Conservation (phyloP, 2,329 filamentous ascomycete species). For the Dactylellina parvicollis region DNA sequence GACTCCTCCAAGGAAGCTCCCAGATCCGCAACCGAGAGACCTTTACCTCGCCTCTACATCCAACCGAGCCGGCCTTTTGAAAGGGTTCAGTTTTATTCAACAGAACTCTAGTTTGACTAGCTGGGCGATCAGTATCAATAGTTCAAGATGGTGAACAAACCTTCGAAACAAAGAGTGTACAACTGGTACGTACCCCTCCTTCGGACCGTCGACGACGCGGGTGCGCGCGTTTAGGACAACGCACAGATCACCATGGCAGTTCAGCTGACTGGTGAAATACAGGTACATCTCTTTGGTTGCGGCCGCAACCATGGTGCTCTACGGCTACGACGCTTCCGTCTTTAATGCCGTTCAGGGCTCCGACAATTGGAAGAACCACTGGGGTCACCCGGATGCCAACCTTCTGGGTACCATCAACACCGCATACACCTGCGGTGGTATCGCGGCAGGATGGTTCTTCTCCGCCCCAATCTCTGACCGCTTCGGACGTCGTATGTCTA, state of each 20-base stretch:
- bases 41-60: conserved; percentile 13
- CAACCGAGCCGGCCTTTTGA: conserved; percentile 18
- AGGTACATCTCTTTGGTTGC: conserved; percentile 76
- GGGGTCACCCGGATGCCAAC: conserved; percentile 58
- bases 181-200: conserved; percentile 62
- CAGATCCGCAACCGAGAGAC: conserved; percentile 33
- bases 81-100: conserved; percentile 20
- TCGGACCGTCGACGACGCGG: too few relatives aligned
- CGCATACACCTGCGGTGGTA: conserved; percentile 76
- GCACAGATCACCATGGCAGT: too few relatives aligned
- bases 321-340: conserved; percentile 78
- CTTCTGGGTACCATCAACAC: conserved; percentile 72
- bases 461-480: conserved; percentile 69
- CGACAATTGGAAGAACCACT: conserved; percentile 70
- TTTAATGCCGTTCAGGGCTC: conserved; percentile 78
- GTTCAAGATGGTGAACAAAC: conserved; percentile 60
- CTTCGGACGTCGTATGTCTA: conserved; percentile 59
- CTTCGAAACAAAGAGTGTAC: conserved; percentile 62
- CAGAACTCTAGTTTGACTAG: conserved; percentile 14
- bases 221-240: too few relatives aligned
- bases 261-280: conserved; percentile 7
- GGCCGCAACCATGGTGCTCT: conserved; percentile 78
- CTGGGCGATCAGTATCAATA: conserved; percentile 13
- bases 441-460: conserved; percentile 75
- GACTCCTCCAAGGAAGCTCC: conserved; percentile 48